phyloP scores from a whole-genome alignment of 345 rosid genomes.

The Populus tremula region DNA sequence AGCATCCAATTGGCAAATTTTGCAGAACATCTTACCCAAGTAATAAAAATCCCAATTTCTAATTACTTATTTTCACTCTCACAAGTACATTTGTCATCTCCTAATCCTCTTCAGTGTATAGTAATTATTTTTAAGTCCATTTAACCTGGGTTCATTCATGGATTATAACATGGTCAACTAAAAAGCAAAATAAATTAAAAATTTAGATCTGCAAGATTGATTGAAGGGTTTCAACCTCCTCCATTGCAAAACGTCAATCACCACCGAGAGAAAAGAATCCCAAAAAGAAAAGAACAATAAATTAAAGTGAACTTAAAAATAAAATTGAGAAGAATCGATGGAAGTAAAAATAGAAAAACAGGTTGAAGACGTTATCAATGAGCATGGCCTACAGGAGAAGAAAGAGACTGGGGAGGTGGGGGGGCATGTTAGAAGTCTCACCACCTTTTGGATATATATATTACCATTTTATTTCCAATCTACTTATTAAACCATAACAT shows the following conservation, averaged over 20 bases:
- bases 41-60: background rate
- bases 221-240: background rate
- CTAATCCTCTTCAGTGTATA: background rate
- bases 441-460: background rate
- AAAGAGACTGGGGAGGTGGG: too few species aligned
- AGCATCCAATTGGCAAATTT: background rate
- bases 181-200: background rate
- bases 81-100: background rate
- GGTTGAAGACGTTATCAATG: too few species aligned
- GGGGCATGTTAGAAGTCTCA: background rate
- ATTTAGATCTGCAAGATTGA: background rate
- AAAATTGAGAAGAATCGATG: background rate
- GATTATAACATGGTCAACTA: background rate
- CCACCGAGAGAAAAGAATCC: background rate
- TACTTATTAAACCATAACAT: background rate
- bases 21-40: background rate
- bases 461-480: background rate
- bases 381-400: too few species aligned
- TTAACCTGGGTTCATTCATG: background rate
- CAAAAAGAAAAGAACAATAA: too few species aligned
- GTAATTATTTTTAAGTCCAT: background rate
- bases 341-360: background rate
- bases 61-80: background rate
- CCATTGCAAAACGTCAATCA: background rate
- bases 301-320: background rate